A percentile compares a stretch with the other conserved stretches of the same genome.
These are phyloP conservation scores for Terana coerulea DNA, from an alignment of 768 basidiomycete genomes.

Conservation along the genomic window DNA sequence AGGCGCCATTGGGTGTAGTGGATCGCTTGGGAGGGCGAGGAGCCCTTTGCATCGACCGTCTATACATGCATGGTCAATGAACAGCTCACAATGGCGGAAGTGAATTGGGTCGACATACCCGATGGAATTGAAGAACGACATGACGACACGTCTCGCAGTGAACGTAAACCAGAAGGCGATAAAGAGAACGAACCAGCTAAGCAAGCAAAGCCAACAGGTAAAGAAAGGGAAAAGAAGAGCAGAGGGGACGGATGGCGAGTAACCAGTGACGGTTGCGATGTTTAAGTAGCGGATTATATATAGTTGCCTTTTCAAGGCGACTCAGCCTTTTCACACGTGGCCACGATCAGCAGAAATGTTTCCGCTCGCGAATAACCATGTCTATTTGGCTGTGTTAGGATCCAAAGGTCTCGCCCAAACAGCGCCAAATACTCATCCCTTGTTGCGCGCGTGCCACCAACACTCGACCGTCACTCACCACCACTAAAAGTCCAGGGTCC, in stretches of 20 bases:
- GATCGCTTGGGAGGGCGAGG: constrained; percentile 70
- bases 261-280: constrained; percentile 4
- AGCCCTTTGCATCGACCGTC: constrained; percentile 72
- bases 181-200: not conserved
- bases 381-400: constrained; percentile 21
- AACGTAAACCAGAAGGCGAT: not conserved
- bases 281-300: constrained; percentile 4
- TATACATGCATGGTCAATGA: constrained; percentile 23
- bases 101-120: constrained; percentile 43
- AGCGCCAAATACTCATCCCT: constrained; percentile 20
- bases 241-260: not conserved
- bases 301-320: not conserved
- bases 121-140: constrained; percentile 85
- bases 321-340: not conserved
- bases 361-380: not conserved
- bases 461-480: constrained; percentile 11
- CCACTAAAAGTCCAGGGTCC: constrained; percentile 6
- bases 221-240: not conserved
- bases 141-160: too few species aligned
- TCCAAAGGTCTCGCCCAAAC: constrained; percentile 21
- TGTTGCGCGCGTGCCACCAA: constrained; percentile 13
- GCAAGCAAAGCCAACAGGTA: not conserved
- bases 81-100: not conserved
- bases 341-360: not conserved
- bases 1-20: constrained; percentile 63